Percentiles rank a stretch among this genome's conserved stretches.
These are phyloP conservation scores for Raffaelea deltoideospora DNA, from an alignment of 2,329 filamentous ascomycete genomes.

Conservation along the genomic window DNA sequence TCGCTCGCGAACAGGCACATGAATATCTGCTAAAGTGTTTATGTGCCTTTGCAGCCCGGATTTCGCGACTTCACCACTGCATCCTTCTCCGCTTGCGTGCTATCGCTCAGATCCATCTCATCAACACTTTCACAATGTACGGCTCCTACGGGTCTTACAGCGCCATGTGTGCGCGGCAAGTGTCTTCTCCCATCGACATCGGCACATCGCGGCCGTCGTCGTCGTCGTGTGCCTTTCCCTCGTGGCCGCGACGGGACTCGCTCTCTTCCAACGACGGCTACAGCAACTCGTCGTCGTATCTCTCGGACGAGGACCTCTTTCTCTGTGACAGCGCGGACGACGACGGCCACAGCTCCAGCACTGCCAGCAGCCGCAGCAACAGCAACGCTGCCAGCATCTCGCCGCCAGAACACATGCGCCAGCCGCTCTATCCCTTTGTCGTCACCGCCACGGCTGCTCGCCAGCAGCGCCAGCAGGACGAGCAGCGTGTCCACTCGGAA, in stretches of 20 bases:
- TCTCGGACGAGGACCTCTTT: constrained; percentile 51
- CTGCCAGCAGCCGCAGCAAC: constrained; percentile 26
- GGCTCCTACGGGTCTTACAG: constrained; percentile 34
- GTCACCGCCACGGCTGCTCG: too few relatives aligned
- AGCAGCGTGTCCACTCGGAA: constrained; percentile 19
- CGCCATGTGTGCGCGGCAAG: constrained; percentile 25
- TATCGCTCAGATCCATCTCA: too few relatives aligned
- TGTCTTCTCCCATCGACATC: constrained; percentile 31
- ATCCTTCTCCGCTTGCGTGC: neutral
- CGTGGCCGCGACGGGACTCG: constrained; percentile 40
- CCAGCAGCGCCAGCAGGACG: constrained; percentile 8
- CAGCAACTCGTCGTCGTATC: constrained; percentile 36
- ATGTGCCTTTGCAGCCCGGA: neutral
- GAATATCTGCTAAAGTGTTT: too few relatives aligned
- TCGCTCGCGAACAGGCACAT: too few relatives aligned
- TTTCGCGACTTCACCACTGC: neutral
- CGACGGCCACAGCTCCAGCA: constrained; percentile 29
- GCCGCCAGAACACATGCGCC: constrained; percentile 13
- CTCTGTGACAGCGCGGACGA: constrained; percentile 32
- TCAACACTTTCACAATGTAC: constrained; percentile 26
- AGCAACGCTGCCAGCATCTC: constrained; percentile 29
- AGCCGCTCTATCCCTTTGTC: constrained; percentile 7
- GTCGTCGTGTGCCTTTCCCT: constrained; percentile 37
- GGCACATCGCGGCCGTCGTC: constrained; percentile 21
- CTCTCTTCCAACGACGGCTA: constrained; percentile 27